phyloP scores from a whole-genome alignment of 2,329 filamentous ascomycete species.

The Aspergillus clavatus region DNA sequence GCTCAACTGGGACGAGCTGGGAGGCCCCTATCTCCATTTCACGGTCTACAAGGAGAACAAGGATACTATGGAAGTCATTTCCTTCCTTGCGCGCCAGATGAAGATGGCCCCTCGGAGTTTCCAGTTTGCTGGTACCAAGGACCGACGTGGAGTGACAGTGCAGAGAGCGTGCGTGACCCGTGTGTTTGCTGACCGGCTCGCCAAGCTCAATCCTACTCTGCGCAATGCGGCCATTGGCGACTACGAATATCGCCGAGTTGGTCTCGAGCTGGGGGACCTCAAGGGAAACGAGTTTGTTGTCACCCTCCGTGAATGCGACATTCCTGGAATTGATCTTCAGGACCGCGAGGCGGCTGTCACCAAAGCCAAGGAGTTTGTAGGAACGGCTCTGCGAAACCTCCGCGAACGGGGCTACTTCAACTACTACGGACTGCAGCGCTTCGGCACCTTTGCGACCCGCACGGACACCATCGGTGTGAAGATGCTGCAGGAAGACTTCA shows the following conservation, averaged over 20 bases:
- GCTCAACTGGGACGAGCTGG: slow-evolving; percentile 60
- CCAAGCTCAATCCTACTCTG: slow-evolving; percentile 57
- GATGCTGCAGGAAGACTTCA: slow-evolving; percentile 75
- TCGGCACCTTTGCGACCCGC: slow-evolving; percentile 79
- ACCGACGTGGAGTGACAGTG: slow-evolving; percentile 77
- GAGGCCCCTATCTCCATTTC: slow-evolving; percentile 82
- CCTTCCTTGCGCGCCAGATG: slow-evolving; percentile 68
- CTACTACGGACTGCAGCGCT: slow-evolving; percentile 96
- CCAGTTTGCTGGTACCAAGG: slow-evolving; percentile 85
- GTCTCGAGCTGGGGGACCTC: slow-evolving; percentile 77
- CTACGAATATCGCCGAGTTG: slow-evolving; percentile 68
- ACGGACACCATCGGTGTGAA: slow-evolving; percentile 81
- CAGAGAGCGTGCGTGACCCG: slow-evolving; percentile 70
- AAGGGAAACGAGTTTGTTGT: slow-evolving; percentile 90
- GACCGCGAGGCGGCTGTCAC: slow-evolving; percentile 45
- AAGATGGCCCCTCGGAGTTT: slow-evolving; percentile 65
- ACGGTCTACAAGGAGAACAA: slow-evolving; percentile 95
- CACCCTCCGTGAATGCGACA: slow-evolving; percentile 77
- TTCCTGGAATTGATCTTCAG: slow-evolving; percentile 44
- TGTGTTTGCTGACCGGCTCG: slow-evolving; percentile 58
- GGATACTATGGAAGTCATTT: slow-evolving; percentile 88
- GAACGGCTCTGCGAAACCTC: slow-evolving; percentile 61
- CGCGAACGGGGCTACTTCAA: slow-evolving; percentile 81
- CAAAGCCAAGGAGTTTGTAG: slow-evolving; percentile 45
- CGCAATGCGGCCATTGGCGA: slow-evolving; percentile 67